Base-by-base conservation (phyloP, 495 filamentous ascomycete genomes). In the Aspergillus diversus region DNA sequence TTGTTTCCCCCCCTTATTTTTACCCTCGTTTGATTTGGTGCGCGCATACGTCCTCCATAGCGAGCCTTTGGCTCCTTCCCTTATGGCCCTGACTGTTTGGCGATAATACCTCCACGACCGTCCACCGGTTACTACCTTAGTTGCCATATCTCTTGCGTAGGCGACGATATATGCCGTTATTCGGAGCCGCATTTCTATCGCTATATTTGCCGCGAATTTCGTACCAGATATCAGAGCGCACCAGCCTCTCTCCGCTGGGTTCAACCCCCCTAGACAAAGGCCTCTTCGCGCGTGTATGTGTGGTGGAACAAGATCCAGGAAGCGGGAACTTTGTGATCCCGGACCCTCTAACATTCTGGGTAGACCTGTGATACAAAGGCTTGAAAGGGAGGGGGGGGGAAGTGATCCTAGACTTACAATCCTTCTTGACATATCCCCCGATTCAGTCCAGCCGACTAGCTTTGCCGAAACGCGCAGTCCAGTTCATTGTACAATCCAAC, bases 21-120 rank as follows among this genome's bases (percentile, higher is more conserved):
- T 39, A 2, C 21, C 17, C 55, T 54, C 21, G 27, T 56, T 52
- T 33, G 35, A 39, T 58, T 43, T 51, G 34, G 33, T 34, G 27
- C 12, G 17, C 42, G 42, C 39, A 39, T 32, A 58, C 33, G 6
- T 56, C 7, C 33, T 32, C 42, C 15, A 12, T 27, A 54, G n/a
- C 27, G 55, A 50, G 64, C 49, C 59, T 37, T 33, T 52, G 49
- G 49, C 55, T 57, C 52, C 48, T 33, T 16, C 35, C 54, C 59
- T 42, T 53, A 62, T 66, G 64, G 59, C 64, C 58, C 33, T 39
- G 46, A 33, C 42, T 47, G 49, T 59, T 48, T 33, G 47, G 21
- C 39, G 39, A 58, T 62, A 66, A 59, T 47, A 47, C 46, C 55
- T 46, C 33, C 56, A 17, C 4, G 11, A 47, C 35, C 39, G 51